Evolutionary conservation across 768 basidiomycete genomes (phyloP), one percentile per base, ranked within the genome.

Genomic region (Nevesoporus exiguus): DNA sequence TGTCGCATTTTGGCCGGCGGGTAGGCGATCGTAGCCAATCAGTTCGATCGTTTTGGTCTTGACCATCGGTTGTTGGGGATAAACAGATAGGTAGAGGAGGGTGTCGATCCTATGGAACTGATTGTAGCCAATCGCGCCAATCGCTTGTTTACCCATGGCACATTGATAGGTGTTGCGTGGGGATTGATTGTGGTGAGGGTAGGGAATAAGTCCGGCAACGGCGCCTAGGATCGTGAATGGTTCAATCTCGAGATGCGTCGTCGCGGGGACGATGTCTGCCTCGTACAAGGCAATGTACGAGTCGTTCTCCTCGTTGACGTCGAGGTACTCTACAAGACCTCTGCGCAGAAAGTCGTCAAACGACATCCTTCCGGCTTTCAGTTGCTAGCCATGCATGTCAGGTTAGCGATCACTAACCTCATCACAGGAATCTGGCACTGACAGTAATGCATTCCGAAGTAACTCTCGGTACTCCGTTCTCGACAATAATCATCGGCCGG

Each of bases 111-210:
- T 84, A 66, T 93, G 93, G 60, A 98, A 84, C 71, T 99, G 97
- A 70, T 98, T 99, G 73, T 95, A 97, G 0, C 87, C 96, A 57
- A 99, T 99, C 13, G 95, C 95, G 21, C 97, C 97, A 59, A 99
- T 99, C 2, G 97, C 96, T 77, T 99, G 97, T 76, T 99, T 99
- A 51, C 97, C 96, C 96, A 99, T 99, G 51, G 96, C 96, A 66
- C 96, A 99, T 76, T 99, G 96, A 69, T 99, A 99, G 10, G 97
- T 99, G 66, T 99, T 99, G 51, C 97, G 88, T 3, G 97, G 97
- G 5, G 97, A 98, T 67, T 99, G 97, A 66, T 99, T 99, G 71
- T 99, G 97, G 68, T 99, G 97, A 2, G 97, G 97, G 68, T 99
- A 99, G 13, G 97, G 97, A 66, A 99, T 99, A 25, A 99, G 82